Evolutionary conservation across 2,329 filamentous ascomycete species (phyloP).

Genomic region (Coniochaeta prunicola): DNA sequence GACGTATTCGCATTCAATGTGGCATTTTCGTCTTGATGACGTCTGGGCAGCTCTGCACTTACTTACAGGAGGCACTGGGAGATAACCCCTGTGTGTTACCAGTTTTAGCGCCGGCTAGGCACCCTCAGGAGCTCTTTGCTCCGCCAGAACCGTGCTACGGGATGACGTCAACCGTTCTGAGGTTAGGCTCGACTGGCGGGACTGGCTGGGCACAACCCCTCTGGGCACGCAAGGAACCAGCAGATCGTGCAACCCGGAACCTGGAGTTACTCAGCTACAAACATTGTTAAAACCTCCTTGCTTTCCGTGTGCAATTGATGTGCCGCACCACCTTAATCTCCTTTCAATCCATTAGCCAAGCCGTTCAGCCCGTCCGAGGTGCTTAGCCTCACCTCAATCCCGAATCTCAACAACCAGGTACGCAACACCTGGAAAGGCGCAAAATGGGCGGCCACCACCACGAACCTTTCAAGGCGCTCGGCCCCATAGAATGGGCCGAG

Average conservation of each 20-base stretch:
- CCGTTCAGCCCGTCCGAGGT: not conserved
- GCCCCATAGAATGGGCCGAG: conserved; percentile 13
- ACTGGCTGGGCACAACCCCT: too few species aligned
- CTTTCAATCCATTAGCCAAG: not conserved
- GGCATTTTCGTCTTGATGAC: not conserved
- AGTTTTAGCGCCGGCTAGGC: not conserved
- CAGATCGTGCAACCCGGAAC: not conserved
- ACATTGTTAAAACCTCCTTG: not conserved
- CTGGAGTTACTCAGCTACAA: not conserved
- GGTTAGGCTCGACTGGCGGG: too few species aligned
- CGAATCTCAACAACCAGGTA: not conserved
- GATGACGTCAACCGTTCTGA: conserved; percentile 1
- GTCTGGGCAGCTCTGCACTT: not conserved
- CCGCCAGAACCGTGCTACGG: not conserved
- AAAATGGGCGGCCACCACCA: conserved; percentile 14
- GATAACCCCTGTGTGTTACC: not conserved
- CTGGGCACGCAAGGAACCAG: not conserved
- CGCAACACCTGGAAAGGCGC: not conserved
- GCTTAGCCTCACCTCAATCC: not conserved
- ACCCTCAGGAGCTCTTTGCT: not conserved
- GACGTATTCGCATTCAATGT: not conserved
- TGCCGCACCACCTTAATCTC: not conserved
- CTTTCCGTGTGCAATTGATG: not conserved
- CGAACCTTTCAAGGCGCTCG: conserved; percentile 16
- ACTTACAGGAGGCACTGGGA: too few species aligned